Conservation (phyloP, 208 protist genomes). For the Crithidia bombi region DNA sequence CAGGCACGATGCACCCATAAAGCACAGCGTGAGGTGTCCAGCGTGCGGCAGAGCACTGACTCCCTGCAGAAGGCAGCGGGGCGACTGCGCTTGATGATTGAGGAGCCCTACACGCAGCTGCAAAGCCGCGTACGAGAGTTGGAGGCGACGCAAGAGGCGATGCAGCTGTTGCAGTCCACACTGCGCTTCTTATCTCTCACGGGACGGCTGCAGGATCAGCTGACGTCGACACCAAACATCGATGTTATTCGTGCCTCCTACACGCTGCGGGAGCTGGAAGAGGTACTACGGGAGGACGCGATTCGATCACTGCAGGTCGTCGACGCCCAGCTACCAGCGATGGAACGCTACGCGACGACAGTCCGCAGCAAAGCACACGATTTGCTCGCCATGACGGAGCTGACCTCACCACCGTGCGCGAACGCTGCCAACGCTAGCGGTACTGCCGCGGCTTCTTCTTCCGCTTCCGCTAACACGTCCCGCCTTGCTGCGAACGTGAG, state of each 20-base stretch:
- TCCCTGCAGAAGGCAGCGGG: constrained; percentile 56
- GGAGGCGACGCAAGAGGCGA: constrained; percentile 54
- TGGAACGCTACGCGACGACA: constrained; percentile 52
- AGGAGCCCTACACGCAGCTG: constrained; percentile 68
- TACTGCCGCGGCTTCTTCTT: background rate
- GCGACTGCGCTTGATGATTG: constrained; percentile 66
- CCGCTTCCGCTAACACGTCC: constrained; percentile 11
- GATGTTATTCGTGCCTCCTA: constrained; percentile 67
- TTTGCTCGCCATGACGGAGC: constrained; percentile 47
- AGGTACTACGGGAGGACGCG: constrained; percentile 44
- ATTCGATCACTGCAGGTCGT: constrained; percentile 67
- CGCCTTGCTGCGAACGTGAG: constrained; percentile 39
- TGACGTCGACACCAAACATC: constrained; percentile 16
- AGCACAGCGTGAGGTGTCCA: constrained; percentile 56
- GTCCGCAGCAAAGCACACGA: constrained; percentile 61
- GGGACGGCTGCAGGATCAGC: constrained; percentile 54
- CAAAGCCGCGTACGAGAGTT: constrained; percentile 61
- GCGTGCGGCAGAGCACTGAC: constrained; percentile 51
- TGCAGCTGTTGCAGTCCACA: constrained; percentile 58
- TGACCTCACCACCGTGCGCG: constrained; percentile 15
- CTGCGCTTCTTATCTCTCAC: constrained; percentile 60
- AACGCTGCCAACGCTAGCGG: background rate
- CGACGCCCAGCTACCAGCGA: constrained; percentile 46
- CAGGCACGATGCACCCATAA: constrained; percentile 67
- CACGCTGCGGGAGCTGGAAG: constrained; percentile 68